A percentile compares a stretch with the other conserved stretches of the same genome.
phyloP scores from a whole-genome alignment of 768 basidiomycete species.

The Gymnopilus dilepis region DNA sequence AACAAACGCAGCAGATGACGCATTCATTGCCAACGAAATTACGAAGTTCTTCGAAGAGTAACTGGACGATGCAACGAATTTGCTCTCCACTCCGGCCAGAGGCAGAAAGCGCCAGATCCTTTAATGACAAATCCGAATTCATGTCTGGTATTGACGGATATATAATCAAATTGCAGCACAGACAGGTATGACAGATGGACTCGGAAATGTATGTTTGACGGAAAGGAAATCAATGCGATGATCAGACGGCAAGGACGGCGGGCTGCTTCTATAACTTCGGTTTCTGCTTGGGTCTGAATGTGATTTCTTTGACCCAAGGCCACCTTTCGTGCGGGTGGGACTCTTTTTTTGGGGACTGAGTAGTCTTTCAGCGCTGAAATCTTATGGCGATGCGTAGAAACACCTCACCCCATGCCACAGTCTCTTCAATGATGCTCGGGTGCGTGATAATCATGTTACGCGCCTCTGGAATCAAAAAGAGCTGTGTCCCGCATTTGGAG shows the following conservation, averaged over 20 bases:
- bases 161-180: too few species aligned
- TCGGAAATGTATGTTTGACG: too few species aligned
- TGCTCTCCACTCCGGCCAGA: too few species aligned
- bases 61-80: too few species aligned
- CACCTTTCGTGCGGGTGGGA: slow-evolving; percentile 15
- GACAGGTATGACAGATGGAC: too few species aligned
- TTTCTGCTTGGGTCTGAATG: slow-evolving; percentile 19
- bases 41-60: slow-evolving; percentile 48
- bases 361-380: neutral
- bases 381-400: neutral
- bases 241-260: neutral
- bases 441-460: slow-evolving; percentile 28
- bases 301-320: slow-evolving; percentile 31
- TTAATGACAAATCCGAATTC: too few species aligned
- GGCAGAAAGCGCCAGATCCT: too few species aligned
- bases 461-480: slow-evolving; percentile 29
- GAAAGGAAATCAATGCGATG: too few species aligned
- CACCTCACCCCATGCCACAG: slow-evolving; percentile 28
- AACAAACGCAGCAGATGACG: slow-evolving; percentile 40
- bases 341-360: slow-evolving; percentile 30
- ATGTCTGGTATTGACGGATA: too few species aligned
- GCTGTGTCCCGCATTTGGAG: slow-evolving; percentile 33
- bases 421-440: slow-evolving; percentile 29
- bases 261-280: slow-evolving; percentile 7
- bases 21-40: slow-evolving; percentile 46